phyloP scores from a whole-genome alignment of 768 basidiomycete genomes.

The Butyriboletus loyo region DNA sequence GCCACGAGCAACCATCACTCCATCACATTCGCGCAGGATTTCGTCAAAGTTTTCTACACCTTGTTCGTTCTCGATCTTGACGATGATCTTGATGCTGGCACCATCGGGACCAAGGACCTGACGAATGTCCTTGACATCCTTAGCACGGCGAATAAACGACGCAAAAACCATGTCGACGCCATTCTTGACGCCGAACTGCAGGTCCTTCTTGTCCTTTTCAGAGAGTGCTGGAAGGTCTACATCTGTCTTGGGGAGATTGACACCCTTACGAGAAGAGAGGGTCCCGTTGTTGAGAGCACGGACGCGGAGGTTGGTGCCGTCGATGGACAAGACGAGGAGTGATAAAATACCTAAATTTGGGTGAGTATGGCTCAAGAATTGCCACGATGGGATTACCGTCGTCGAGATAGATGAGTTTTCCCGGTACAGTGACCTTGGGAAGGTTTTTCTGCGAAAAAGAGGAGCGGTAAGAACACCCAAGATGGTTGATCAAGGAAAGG shows the following conservation, averaged over 20 bases:
- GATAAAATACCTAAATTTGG: constrained; percentile 65
- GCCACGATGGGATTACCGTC: constrained; percentile 56
- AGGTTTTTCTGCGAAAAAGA: constrained; percentile 65
- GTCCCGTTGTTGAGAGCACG: constrained; percentile 88
- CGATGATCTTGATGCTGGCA: constrained; percentile 96
- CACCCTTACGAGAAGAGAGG: constrained; percentile 96
- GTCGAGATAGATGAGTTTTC: constrained; percentile 96
- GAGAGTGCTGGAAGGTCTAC: constrained; percentile 98
- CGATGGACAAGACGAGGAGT: constrained; percentile 87
- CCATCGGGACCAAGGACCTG: constrained; percentile 92
- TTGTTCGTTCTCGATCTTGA: constrained; percentile 99
- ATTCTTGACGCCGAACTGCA: constrained; percentile 94
- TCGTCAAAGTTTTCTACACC: constrained; percentile 99
- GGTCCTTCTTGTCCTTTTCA: constrained; percentile 96
- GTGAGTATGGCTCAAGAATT: constrained; percentile 1
- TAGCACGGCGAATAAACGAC: constrained; percentile 93
- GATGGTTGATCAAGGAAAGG: neutral
- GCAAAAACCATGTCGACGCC: constrained; percentile 99
- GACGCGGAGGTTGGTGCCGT: constrained; percentile 77
- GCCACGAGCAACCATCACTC: constrained; percentile 99
- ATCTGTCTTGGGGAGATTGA: constrained; percentile 96
- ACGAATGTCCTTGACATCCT: constrained; percentile 94
- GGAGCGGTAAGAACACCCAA: neutral
- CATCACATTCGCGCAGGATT: constrained; percentile 91
- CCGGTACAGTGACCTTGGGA: constrained; percentile 93